Evolutionary conservation across 2,329 filamentous ascomycete species (phyloP), one percentile per base, ranked within the genome.

Genomic region (Curvularia sp.): DNA sequence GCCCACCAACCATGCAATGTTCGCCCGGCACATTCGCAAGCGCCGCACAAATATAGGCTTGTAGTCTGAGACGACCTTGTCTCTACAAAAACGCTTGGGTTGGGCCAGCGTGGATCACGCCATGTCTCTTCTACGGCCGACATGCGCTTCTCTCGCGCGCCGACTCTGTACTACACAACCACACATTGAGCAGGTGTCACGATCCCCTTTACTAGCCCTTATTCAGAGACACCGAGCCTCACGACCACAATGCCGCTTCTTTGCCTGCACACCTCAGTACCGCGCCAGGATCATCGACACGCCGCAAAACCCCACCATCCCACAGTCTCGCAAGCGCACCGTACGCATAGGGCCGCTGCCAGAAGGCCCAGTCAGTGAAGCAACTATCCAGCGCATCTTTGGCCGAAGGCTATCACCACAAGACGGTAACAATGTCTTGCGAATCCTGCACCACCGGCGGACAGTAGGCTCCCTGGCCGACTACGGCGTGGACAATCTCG

Each of bases 381-480:
- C 50, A 5, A 68, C 61, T 0, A 68, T 77, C 39, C 60, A 61
- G 1, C 57, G 60, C 8, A 70, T 79, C 18, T 78, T 79, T 51
- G 74, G 75, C 12, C 46, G 64, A 1, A 59, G 60, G 3, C 47
- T 78, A 3, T 67, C 75, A 0, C 51, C 63, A 0, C 55, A 57
- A 1, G 66, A 73, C 8, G 77, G 75, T 58, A 79, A 78, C 58
- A 63, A 70, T 49, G 66, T 78, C 30, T 66, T 79, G 13, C 74
- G 74, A 10, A 76, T 77, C 52, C 63, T 79, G 12, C 77, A 79
- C 49, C 73, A 75, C 58, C 75, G 77, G 7, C 70, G 77, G 35
- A 75, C 75, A 13, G 75, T 71, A 8, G 77, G 77, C 30, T 76
- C 74, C 7, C 67, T 79, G 7, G 75, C 72, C 60, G 77, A 79